Evolutionary conservation across 176 grass and related monocot genomes (phyloP).

Genomic region (Poa annua): DNA sequence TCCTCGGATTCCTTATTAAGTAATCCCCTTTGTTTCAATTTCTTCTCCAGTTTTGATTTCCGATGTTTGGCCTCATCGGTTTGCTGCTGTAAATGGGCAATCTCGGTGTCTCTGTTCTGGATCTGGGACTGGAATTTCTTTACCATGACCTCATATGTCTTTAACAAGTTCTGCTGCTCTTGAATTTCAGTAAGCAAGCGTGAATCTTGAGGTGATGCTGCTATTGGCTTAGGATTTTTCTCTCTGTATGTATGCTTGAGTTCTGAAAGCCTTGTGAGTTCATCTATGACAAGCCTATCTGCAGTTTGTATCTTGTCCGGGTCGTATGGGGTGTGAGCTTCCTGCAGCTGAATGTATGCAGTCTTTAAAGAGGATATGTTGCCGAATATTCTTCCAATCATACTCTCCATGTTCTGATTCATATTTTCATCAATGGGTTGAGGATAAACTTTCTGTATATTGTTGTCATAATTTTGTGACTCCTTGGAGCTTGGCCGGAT

Average conservation of each 20-base stretch:
- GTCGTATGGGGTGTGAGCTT: constrained; percentile 96
- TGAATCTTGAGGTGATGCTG: constrained; percentile 83
- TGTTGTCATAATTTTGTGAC: constrained; percentile 78
- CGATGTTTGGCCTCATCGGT: constrained; percentile 80
- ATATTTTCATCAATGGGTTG: constrained; percentile 85
- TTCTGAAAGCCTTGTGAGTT: constrained; percentile 89
- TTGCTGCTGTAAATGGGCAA: constrained; percentile 70
- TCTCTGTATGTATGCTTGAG: constrained; percentile 97
- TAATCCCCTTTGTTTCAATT: constrained; percentile 89
- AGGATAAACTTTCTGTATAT: constrained; percentile 92
- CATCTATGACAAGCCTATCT: constrained; percentile 94
- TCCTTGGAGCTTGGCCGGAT: constrained; percentile 57
- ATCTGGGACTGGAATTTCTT: constrained; percentile 99
- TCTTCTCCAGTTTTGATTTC: constrained; percentile 93
- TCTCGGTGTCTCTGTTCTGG: constrained; percentile 84
- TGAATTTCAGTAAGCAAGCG: constrained; percentile 87
- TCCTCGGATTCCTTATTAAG: constrained; percentile 78
- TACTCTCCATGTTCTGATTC: constrained; percentile 71
- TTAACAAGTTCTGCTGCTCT: constrained; percentile 91
- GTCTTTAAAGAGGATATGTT: constrained; percentile 95
- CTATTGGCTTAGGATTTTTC: constrained; percentile 80
- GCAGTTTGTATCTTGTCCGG: constrained; percentile 85
- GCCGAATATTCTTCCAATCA: constrained; percentile 76
- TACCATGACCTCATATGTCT: constrained; percentile 96
- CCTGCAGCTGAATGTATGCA: constrained; percentile 92